These are phyloP conservation scores for Evansstolkia leycettana DNA, from an alignment of 495 filamentous ascomycete genomes.

Conservation along the genomic window DNA sequence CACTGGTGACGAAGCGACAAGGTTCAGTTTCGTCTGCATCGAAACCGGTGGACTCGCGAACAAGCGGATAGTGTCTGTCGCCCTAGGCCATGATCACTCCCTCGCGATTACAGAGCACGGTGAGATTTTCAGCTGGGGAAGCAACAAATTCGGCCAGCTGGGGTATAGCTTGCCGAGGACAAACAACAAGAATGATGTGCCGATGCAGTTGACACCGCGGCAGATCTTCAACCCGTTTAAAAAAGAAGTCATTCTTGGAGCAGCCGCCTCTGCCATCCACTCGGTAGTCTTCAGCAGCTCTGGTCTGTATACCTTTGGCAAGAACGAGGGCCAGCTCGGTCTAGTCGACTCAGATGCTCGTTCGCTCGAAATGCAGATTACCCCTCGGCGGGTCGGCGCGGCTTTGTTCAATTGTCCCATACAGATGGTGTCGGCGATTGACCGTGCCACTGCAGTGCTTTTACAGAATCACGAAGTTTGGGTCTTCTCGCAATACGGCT, in stretches of 20 bases:
- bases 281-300: conserved; percentile 75
- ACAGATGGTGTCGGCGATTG: conserved; percentile 72
- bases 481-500: conserved; percentile 89
- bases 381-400: conserved; percentile 75
- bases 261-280: conserved; percentile 84
- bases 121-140: conserved; percentile 87
- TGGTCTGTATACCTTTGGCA: conserved; percentile 87
- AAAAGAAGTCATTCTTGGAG: conserved; percentile 67
- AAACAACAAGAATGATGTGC: conserved; percentile 50
- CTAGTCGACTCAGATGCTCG: conserved; percentile 90
- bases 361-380: conserved; percentile 69
- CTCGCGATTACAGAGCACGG: conserved; percentile 72
- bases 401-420: conserved; percentile 73
- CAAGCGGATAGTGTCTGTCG: conserved; percentile 57
- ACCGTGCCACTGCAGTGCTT: conserved; percentile 75
- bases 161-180: conserved; percentile 59
- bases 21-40: conserved; percentile 72
- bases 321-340: conserved; percentile 90
- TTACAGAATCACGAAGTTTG: conserved; percentile 81
- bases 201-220: conserved; percentile 65
- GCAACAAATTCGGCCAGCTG: conserved; percentile 74
- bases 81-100: conserved; percentile 83
- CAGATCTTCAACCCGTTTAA: conserved; percentile 89
- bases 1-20: conserved; percentile 77
- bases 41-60: conserved; percentile 58